Base-by-base conservation (phyloP, 192 early-diverging fungal species). In the Backusella morwellensis region DNA sequence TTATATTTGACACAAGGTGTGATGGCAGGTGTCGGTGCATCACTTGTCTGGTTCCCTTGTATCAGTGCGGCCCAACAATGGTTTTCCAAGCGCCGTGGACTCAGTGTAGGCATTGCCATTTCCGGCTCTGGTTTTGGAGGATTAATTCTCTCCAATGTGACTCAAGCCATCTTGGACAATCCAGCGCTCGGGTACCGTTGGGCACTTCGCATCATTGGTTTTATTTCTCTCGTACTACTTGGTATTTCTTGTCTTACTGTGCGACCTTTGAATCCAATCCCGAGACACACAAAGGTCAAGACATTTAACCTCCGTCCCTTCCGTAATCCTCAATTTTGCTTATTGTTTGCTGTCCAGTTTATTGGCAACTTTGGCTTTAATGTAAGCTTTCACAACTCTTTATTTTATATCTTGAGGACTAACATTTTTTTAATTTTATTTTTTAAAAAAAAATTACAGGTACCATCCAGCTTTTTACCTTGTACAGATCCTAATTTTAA, bases 61-160 rank as follows among this genome's bases (percentile, higher is more conserved):
- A 71, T 73, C 17, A 68, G 70, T 38, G 59, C 75, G 6, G 59
- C 75, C 26, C 75, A 72, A 38, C 91, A 95, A 73, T 96, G 91
- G 91, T 95, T 94, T 77, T 47, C 73, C 59, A 88, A 84, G 74
- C 73, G 82, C 35, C 86, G 92, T 5, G 90, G 90, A 1, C 63
- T 95, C n/a, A 92, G 93, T 2, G 84, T 91, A 12, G 95, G 94
- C 5, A 73, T 95, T 35, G 88, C 91, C 0, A 86, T 90, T 5
- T 84, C 92, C 14, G 95, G 95, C 0, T 83, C 89, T 15, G 93
- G 94, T 34, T 36, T 94, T 23, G 95, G 95, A 21, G 93, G 75
- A 23, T 42, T 77, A n/a, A 42, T 56, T 42, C 32, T 77, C 4
- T 70, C 67, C 42, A 70, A 77, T 23, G 32, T 77, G 9, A 70